These are phyloP conservation scores for Leptographium flavum DNA, from an alignment of 2,329 filamentous ascomycete species.

Conservation along the genomic window DNA sequence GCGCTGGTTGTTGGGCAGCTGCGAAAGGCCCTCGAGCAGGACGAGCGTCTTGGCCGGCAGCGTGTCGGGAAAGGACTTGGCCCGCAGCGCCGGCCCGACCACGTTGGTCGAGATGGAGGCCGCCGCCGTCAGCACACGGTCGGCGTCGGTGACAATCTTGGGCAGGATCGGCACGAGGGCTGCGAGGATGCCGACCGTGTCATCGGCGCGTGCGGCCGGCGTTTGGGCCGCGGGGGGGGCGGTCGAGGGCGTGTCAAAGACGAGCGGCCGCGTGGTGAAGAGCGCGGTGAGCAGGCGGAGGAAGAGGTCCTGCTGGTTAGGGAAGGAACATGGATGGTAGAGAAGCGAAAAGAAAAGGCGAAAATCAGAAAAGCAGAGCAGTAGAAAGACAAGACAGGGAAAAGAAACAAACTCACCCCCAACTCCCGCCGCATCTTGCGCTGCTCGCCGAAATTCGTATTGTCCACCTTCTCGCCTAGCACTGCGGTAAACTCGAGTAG, in stretches of 20 bases:
- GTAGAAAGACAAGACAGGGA: not conserved
- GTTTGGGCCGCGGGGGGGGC: constrained; percentile 7
- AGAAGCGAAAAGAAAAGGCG: not conserved
- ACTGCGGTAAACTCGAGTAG: constrained; percentile 81
- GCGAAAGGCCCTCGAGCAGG: constrained; percentile 63
- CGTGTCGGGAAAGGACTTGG: constrained; percentile 77
- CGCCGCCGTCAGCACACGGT: constrained; percentile 67
- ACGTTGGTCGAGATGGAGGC: constrained; percentile 71
- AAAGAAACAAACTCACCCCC: constrained; percentile 43
- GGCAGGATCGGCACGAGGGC: constrained; percentile 67
- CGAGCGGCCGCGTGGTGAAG: constrained; percentile 76
- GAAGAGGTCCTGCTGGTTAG: constrained; percentile 53
- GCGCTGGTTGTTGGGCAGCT: constrained; percentile 69
- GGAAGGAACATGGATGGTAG: constrained; percentile 24
- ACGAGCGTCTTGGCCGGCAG: constrained; percentile 57
- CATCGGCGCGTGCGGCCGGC: constrained; percentile 43
- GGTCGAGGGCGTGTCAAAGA: constrained; percentile 43
- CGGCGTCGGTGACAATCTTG: constrained; percentile 71
- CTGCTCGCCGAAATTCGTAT: constrained; percentile 94
- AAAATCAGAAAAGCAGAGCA: not conserved
- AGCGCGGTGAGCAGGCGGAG: constrained; percentile 79
- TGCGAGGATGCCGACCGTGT: constrained; percentile 68
- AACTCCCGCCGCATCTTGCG: constrained; percentile 81
- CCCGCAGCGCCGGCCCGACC: constrained; percentile 66
- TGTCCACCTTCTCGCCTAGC: constrained; percentile 88